Conservation (phyloP, 768 basidiomycete species). For the Piloderma croceum region DNA sequence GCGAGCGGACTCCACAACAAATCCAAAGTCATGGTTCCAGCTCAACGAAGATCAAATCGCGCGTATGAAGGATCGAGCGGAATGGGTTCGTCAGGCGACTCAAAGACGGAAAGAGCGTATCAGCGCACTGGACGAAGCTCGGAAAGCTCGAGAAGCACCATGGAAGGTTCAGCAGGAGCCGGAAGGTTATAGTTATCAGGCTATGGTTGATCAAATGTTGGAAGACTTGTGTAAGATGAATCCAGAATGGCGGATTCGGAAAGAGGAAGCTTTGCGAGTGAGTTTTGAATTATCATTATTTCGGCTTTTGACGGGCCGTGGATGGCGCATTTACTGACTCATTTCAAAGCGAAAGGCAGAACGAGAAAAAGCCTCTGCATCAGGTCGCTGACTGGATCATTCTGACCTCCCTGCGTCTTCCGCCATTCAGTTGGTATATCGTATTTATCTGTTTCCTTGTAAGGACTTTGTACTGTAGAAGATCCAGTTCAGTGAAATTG, state of each 20-base stretch:
- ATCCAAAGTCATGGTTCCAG: conserved; percentile 23
- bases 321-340: no score
- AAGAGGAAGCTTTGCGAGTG: conserved; percentile 47
- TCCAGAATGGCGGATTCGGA: conserved; percentile 59
- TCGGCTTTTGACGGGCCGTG: no score
- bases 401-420: no score
- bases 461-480: no score
- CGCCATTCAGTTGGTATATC: no score
- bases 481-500: no score
- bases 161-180: conserved; percentile 38
- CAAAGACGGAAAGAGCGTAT: conserved; percentile 48
- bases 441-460: no score
- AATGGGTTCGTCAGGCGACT: conserved; percentile 48
- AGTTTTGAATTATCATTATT: conserved; percentile 11
- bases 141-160: conserved; percentile 31
- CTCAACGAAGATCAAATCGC: conserved; percentile 36
- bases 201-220: conserved; percentile 49
- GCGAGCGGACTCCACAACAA: conserved; percentile 20
- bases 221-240: conserved; percentile 48
- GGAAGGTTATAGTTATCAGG: no score
- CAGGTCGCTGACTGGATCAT: no score
- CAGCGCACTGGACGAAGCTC: conserved; percentile 32
- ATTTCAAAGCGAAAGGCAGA: no score
- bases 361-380: no score
- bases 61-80: conserved; percentile 44